A percentile compares a stretch with the other conserved stretches of the same genome.
phyloP scores from a whole-genome alignment of 352 stramenopile species.

The Aphanomyces euteiches region DNA sequence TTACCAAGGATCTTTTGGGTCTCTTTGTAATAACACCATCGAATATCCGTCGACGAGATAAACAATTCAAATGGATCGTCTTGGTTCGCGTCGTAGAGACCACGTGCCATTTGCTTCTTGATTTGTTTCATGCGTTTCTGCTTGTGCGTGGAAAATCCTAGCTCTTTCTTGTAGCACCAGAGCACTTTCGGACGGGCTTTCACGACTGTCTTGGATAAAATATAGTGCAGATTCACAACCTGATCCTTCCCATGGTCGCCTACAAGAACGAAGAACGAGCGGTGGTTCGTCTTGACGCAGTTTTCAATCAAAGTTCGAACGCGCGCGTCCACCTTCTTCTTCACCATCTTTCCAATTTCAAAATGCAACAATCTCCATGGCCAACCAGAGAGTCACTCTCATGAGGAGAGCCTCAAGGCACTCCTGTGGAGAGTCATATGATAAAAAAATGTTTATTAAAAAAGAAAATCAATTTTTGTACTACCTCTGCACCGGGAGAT shows the following conservation, averaged over 20 bases:
- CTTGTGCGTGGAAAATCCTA: conserved; percentile 98
- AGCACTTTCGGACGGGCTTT: conserved; percentile 95
- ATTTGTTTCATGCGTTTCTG: conserved; percentile 93
- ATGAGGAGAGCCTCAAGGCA: too few species aligned
- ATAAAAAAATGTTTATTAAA: too few species aligned
- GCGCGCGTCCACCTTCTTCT: conserved; percentile 98
- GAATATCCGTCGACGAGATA: conserved; percentile 97
- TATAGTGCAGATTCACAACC: conserved; percentile 98
- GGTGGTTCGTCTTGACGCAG: conserved; percentile 94
- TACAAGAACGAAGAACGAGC: conserved; percentile 97
- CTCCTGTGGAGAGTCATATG: too few species aligned
- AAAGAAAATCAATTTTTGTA: too few species aligned
- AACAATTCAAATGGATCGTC: conserved; percentile 99
- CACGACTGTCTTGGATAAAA: conserved; percentile 93
- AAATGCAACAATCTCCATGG: too few species aligned
- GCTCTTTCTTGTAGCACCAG: conserved; percentile 99
- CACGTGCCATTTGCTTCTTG: conserved; percentile 92
- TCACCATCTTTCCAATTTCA: conserved; percentile 83
- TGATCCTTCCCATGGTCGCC: conserved; percentile 99
- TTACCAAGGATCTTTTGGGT: conserved; percentile 98
- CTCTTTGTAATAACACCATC: conserved; percentile 99
- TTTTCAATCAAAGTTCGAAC: conserved; percentile 97
- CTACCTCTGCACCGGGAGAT: too few species aligned
- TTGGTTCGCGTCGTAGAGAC: conserved; percentile 88
- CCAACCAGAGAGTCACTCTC: too few species aligned